Conservation (phyloP, 768 basidiomycete genomes). For the Obba rivulosa region DNA sequence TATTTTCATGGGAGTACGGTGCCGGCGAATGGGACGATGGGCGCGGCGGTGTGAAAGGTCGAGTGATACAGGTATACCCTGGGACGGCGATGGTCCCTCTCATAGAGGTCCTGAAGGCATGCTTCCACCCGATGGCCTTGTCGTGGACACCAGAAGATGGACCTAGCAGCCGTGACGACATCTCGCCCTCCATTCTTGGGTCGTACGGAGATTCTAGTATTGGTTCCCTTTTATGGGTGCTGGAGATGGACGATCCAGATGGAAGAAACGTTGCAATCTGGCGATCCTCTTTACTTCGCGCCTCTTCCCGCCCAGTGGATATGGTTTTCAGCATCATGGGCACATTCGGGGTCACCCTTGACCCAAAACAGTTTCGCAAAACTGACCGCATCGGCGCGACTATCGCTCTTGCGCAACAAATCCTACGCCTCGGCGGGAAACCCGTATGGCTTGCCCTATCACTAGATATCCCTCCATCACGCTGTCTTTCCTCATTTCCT, state of each 20-base stretch:
- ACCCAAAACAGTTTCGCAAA: not conserved
- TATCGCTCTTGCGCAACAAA: constrained; percentile 2
- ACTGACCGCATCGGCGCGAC: not conserved
- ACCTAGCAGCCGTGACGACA: not conserved
- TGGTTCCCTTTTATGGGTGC: not conserved
- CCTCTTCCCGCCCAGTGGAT: constrained; percentile 1
- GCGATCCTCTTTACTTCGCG: constrained; percentile 2
- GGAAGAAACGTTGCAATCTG: not conserved
- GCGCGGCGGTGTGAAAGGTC: too few species aligned
- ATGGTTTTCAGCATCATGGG: constrained; percentile 6
- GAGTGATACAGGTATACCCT: not conserved
- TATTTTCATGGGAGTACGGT: not conserved
- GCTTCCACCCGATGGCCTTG: not conserved
- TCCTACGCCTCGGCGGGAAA: not conserved
- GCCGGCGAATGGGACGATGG: too few species aligned
- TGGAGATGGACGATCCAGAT: not conserved
- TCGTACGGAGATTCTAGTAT: not conserved
- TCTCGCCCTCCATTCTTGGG: not conserved
- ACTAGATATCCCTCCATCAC: not conserved
- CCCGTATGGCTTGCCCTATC: not conserved
- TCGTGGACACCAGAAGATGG: constrained; percentile 1
- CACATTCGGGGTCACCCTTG: not conserved
- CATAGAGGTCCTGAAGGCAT: too few species aligned
- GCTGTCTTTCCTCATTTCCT: not conserved
- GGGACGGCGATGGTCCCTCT: not conserved